Conservation (phyloP, 2,329 filamentous ascomycete genomes). For the Calonectria montana region DNA sequence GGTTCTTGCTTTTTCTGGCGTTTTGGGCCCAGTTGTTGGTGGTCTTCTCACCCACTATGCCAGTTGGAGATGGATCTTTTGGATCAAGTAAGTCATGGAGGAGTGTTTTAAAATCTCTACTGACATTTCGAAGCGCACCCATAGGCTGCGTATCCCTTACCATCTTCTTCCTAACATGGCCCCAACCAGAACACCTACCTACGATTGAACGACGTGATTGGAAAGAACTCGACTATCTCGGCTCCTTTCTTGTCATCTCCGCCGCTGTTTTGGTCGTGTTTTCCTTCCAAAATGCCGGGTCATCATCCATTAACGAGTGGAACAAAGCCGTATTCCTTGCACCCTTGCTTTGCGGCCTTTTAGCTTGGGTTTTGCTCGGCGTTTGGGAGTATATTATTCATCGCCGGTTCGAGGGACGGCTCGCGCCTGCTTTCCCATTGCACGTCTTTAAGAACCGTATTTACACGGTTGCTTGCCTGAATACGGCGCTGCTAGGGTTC, state of each 20-base stretch:
- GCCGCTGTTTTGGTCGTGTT: constrained; percentile 68
- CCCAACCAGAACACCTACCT: constrained; percentile 54
- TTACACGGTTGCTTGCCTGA: constrained; percentile 55
- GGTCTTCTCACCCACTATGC: constrained; percentile 61
- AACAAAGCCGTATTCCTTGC: constrained; percentile 49
- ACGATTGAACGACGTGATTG: constrained; percentile 53
- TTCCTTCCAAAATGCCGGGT: constrained; percentile 65
- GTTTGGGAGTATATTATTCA: constrained; percentile 44
- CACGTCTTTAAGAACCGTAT: constrained; percentile 59
- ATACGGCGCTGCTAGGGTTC: constrained; percentile 62
- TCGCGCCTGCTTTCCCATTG: constrained; percentile 59
- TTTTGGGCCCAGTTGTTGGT: constrained; percentile 64
- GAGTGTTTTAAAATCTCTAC: not conserved
- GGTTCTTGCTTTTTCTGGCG: constrained; percentile 60
- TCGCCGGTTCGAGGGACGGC: constrained; percentile 39
- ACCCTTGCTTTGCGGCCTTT: constrained; percentile 43
- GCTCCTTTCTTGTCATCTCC: constrained; percentile 64
- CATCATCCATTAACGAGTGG: constrained; percentile 54
- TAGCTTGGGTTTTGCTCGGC: constrained; percentile 43
- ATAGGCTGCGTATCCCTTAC: constrained; percentile 59
- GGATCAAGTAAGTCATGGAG: constrained; percentile 62
- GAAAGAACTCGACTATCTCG: constrained; percentile 64
- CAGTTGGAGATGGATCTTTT: constrained; percentile 68
- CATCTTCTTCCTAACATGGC: constrained; percentile 64
- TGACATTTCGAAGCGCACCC: constrained; percentile 56